Evolutionary conservation across 176 grass and related monocot species (phyloP).

Genomic region (Cenchrus fungigraminus): DNA sequence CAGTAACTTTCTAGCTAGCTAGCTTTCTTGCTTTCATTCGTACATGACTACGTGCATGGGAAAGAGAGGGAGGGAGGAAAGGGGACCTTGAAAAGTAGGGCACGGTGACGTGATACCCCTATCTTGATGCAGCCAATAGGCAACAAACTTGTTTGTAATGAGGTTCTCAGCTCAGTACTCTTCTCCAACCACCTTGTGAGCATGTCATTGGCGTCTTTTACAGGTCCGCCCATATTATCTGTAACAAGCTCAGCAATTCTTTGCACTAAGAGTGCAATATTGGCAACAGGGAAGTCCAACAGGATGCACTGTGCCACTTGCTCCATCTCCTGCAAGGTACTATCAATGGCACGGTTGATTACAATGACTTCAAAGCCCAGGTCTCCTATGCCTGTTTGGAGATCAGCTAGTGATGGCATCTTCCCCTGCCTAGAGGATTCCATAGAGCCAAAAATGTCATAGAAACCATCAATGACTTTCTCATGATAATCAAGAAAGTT

Average conservation of each 20-base stretch:
- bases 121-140: constrained; percentile 96
- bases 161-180: constrained; percentile 86
- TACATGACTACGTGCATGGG: background rate
- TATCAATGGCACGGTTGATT: constrained; percentile 87
- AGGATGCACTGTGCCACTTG: constrained; percentile 93
- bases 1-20: background rate
- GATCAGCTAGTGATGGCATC: constrained; percentile 87
- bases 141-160: constrained; percentile 89
- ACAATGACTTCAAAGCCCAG: constrained; percentile 99
- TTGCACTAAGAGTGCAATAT: constrained; percentile 78
- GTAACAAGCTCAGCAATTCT: constrained; percentile 95
- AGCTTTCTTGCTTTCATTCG: background rate
- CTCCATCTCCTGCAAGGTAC: constrained; percentile 83
- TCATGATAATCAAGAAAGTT: constrained; percentile 96
- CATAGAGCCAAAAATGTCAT: constrained; percentile 78
- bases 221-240: constrained; percentile 92
- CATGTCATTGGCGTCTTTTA: constrained; percentile 92
- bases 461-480: constrained; percentile 97
- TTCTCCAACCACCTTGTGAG: constrained; percentile 80
- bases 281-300: constrained; percentile 76
- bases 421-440: constrained; percentile 71
- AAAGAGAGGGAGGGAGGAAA: background rate
- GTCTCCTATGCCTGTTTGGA: constrained; percentile 91
- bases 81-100: constrained; percentile 93
- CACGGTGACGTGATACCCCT: constrained; percentile 88